Base-by-base conservation (phyloP, 129 eudicot species). In the Pittosporum tobira region DNA sequence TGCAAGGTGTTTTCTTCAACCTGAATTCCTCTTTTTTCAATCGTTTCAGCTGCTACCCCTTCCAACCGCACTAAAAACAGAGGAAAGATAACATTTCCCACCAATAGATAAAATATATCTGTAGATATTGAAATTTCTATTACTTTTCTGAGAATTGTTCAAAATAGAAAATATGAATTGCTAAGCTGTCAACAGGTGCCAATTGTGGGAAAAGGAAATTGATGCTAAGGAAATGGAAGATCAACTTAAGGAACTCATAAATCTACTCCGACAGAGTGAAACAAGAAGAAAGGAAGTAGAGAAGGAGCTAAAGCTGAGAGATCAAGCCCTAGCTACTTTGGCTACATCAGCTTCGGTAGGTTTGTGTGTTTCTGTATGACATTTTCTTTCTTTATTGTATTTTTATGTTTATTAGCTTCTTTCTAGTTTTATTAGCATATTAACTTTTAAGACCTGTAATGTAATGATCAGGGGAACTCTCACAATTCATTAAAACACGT, bases 181-280 rank as follows among this genome's bases (percentile, higher is more conserved):
- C 48, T 47, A 19, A 7, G 60, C 26, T 52, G 48, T 57, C 24
- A 59, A 69, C 75, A 93, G 99, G 75, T 93, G 99, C 61, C 88
- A 87, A 48, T 63, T 84, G 48, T 87, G 94, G 87, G 99, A 87
- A 57, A 81, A 71, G 68, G 93, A 87, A 24, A 73, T 75, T 22
- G 96, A 93, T 62, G 73, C 77, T 71, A 93, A 84, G 72, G 99
- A 87, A 78, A 87, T 93, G 99, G 86, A 93, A 73, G 96, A 93
- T 73, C 99, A 93, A 49, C 77, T 84, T 63, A 87, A 93, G 73
- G 99, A 93, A 71, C 94, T 93, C 21, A 84, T 93, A 10, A 84
- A 88, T 59, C 69, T 93, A 44, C 61, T 93, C 49, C 72, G 93
- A 50, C 99, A 93, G 62, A 93, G 94, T 71, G 99, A 93, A 71